A percentile compares a stretch with the other conserved stretches of the same genome.
Conservation (phyloP, 2,329 filamentous ascomycete species). For the Dactylonectria macrodidyma region DNA sequence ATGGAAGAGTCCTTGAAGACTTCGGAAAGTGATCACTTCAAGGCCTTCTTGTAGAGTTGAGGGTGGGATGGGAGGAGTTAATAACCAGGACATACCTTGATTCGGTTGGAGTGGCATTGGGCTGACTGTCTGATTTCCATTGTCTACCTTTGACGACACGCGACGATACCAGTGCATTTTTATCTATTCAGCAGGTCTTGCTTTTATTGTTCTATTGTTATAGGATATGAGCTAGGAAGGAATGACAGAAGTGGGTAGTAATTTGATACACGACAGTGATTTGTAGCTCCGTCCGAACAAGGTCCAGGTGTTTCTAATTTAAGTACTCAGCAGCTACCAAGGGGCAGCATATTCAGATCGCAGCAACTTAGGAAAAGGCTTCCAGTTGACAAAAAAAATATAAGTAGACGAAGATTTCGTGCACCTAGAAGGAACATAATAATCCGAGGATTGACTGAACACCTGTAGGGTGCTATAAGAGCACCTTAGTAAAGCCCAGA, state of each 20-base stretch:
- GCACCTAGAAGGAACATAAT: too few relatives aligned
- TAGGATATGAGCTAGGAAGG: not conserved
- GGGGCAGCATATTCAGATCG: too few relatives aligned
- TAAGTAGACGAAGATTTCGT: too few relatives aligned
- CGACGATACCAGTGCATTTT: constrained; percentile 35
- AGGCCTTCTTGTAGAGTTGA: constrained; percentile 43
- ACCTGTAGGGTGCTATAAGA: too few relatives aligned
- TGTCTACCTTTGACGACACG: constrained; percentile 30
- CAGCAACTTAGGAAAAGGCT: too few relatives aligned
- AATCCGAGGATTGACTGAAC: too few relatives aligned
- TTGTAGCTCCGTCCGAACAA: too few relatives aligned
- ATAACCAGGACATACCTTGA: not conserved
- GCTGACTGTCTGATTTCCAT: constrained; percentile 7
- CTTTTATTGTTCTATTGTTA: not conserved
- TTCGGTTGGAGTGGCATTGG: not conserved
- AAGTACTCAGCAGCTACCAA: too few relatives aligned
- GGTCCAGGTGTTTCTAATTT: too few relatives aligned
- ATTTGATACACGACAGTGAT: not conserved
- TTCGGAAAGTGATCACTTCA: constrained; percentile 42
- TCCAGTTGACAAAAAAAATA: too few relatives aligned
- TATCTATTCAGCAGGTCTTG: constrained; percentile 4
- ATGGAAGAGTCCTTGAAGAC: constrained; percentile 38
- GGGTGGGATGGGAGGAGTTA: not conserved
- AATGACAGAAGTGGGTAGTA: not conserved
- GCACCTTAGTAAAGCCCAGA: too few relatives aligned